phyloP scores from a whole-genome alignment of 441 rosid genomes.

The Bocquillonia castaneifolia region DNA sequence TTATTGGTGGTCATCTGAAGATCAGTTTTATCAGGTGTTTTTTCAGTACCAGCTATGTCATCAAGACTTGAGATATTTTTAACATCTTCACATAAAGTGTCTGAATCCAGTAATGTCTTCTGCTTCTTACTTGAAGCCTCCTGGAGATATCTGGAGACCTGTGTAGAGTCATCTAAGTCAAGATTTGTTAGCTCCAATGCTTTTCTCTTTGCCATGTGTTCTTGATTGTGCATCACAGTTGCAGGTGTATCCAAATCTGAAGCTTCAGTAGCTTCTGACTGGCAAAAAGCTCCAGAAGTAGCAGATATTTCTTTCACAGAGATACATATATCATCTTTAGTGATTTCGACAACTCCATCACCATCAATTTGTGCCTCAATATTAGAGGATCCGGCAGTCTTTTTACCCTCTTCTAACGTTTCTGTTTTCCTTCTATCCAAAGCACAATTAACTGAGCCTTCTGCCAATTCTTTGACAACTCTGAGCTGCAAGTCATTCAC shows the following conservation, averaged over 20 bases:
- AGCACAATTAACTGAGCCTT: constrained; percentile 24
- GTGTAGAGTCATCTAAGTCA: constrained; percentile 18
- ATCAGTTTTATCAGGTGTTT: constrained; percentile 24
- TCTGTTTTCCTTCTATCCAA: constrained; percentile 21
- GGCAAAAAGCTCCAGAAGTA: constrained; percentile 26
- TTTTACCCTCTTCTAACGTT: constrained; percentile 29
- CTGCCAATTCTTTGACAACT: constrained; percentile 35
- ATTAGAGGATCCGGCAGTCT: constrained; percentile 17
- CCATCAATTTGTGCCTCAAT: constrained; percentile 26
- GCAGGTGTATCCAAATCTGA: constrained; percentile 26
- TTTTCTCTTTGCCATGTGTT: constrained; percentile 44
- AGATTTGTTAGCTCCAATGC: constrained; percentile 24
- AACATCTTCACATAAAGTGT: constrained; percentile 26
- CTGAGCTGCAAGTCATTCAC: constrained; percentile 43
- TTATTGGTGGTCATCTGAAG: constrained; percentile 23
- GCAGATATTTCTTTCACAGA: constrained; percentile 24
- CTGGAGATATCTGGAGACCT: constrained; percentile 27
- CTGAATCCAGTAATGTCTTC: constrained; percentile 35
- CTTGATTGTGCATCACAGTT: constrained; percentile 18
- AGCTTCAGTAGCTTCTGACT: constrained; percentile 28
- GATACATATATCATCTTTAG: constrained; percentile 24
- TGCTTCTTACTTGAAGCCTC: constrained; percentile 45
- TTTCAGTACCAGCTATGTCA: constrained; percentile 29
- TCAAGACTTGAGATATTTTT: constrained; percentile 26
- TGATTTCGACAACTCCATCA: constrained; percentile 17